These are phyloP conservation scores for Amborella trichopoda DNA, from an alignment of 164 flowering plant species.

Conservation along the genomic window DNA sequence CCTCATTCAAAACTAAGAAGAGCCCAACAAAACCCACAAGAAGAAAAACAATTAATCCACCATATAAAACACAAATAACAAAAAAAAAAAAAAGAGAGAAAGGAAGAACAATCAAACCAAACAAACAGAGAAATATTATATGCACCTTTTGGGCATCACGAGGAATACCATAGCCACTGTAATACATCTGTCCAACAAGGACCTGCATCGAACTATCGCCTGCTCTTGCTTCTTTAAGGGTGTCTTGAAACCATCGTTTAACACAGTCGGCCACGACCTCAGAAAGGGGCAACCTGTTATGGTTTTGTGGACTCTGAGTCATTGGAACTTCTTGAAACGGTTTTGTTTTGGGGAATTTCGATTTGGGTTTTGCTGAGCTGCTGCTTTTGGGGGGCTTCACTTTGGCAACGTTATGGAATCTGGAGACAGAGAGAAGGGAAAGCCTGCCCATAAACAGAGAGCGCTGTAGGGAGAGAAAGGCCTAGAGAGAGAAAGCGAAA, in stretches of 20 bases:
- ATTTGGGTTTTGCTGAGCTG: slow-evolving; percentile 10
- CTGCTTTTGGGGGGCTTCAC: too few relatives aligned
- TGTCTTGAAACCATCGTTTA: slow-evolving; percentile 74
- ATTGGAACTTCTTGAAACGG: slow-evolving; percentile 2
- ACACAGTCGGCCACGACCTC: slow-evolving; percentile 70
- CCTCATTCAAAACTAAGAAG: neutral
- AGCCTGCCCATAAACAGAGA: slow-evolving; percentile 20
- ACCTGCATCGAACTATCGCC: slow-evolving; percentile 81
- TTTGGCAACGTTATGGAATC: too few relatives aligned
- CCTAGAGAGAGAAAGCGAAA: neutral
- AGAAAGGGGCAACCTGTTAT: slow-evolving; percentile 32
- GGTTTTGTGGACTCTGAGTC: slow-evolving; percentile 10
- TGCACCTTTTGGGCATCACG: slow-evolving; percentile 50
- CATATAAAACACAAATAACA: neutral
- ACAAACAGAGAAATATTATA: neutral
- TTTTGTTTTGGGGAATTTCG: neutral
- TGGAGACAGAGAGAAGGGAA: too few relatives aligned
- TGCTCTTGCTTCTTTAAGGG: slow-evolving; percentile 76
- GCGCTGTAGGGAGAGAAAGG: neutral
- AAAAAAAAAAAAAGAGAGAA: neutral
- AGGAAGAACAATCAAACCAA: neutral
- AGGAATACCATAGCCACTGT: slow-evolving; percentile 72
- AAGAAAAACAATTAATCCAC: neutral
- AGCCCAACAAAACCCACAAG: neutral
- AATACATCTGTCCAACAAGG: slow-evolving; percentile 89